These are phyloP conservation scores for Exophiala xenobiotica DNA, from an alignment of 2,329 filamentous ascomycete species.

Conservation along the genomic window DNA sequence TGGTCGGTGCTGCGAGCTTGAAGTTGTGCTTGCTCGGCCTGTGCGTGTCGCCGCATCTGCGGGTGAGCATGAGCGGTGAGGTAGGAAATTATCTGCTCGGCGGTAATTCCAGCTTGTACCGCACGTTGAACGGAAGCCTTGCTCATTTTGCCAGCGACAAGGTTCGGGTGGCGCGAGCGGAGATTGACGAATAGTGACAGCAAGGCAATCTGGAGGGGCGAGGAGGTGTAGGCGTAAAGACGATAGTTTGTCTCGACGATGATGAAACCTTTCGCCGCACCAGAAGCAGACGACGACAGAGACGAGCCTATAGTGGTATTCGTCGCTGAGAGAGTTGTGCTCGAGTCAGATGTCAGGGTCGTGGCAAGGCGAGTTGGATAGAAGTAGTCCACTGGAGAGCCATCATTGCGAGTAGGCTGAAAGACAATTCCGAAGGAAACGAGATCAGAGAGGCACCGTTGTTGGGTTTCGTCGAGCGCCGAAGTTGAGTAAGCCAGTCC, in stretches of 20 bases:
- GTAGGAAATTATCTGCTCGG: conserved; percentile 93
- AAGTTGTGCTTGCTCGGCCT: conserved; percentile 26
- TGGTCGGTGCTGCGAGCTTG: conserved; percentile 36
- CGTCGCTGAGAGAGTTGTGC: conserved; percentile 67
- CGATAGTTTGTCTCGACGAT: conserved; percentile 98
- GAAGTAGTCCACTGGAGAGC: conserved; percentile 53
- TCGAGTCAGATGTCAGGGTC: conserved; percentile 78
- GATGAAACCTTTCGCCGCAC: conserved; percentile 66
- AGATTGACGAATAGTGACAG: conserved; percentile 86
- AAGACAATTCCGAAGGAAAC: conserved; percentile 93
- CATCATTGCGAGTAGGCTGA: conserved; percentile 36
- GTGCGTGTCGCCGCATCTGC: conserved; percentile 73
- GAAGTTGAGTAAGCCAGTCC: conserved; percentile 87
- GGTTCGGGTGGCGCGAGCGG: conserved; percentile 87
- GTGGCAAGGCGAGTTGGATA: conserved; percentile 94
- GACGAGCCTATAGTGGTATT: conserved; percentile 68
- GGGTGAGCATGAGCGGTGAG: conserved; percentile 90
- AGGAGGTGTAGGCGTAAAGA: conserved; percentile 93
- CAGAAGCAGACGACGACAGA: conserved; percentile 39
- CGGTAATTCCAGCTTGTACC: conserved; percentile 86
- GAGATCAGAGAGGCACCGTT: conserved; percentile 85
- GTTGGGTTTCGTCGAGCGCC: conserved; percentile 76
- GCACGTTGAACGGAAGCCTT: conserved; percentile 84
- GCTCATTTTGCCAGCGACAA: conserved; percentile 87
- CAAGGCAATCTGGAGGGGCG: conserved; percentile 89